Conservation (phyloP, 129 eudicot genomes). For the Arctium minus region DNA sequence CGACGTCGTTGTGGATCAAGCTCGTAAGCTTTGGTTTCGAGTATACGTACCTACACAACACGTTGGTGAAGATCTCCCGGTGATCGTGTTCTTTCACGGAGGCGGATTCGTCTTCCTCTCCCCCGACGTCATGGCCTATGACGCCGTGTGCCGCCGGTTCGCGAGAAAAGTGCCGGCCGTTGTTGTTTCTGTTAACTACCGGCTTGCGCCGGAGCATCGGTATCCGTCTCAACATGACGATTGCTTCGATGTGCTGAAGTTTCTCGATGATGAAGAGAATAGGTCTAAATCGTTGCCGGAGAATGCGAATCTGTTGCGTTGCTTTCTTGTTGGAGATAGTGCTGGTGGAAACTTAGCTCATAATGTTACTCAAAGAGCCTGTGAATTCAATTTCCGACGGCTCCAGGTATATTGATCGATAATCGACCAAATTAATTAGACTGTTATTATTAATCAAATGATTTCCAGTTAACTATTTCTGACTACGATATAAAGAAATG, state of each 20-base stretch:
- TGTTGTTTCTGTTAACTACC: constrained; percentile 19
- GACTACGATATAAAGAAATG: not conserved
- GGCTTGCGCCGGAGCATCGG: constrained; percentile 29
- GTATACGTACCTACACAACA: constrained; percentile 11
- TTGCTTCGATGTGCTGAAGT: constrained; percentile 24
- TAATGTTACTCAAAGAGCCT: constrained; percentile 27
- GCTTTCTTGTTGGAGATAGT: constrained; percentile 30
- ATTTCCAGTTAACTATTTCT: not conserved
- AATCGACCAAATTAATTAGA: not conserved
- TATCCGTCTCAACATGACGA: constrained; percentile 30
- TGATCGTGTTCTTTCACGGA: constrained; percentile 31
- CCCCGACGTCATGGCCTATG: constrained; percentile 5
- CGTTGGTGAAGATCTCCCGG: constrained; percentile 3
- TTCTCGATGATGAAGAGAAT: constrained; percentile 20
- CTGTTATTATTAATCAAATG: not conserved
- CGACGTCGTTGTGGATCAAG: constrained; percentile 23
- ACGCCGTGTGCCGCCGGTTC: constrained; percentile 24
- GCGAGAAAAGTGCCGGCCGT: constrained; percentile 20
- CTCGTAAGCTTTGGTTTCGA: constrained; percentile 24
- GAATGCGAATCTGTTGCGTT: constrained; percentile 16
- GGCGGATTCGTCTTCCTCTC: constrained; percentile 29
- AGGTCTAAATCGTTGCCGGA: constrained; percentile 16
- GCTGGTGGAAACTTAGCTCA: constrained; percentile 34
- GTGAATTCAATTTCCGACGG: constrained; percentile 10
- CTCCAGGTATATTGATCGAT: constrained; percentile 15